Base-by-base conservation (phyloP, 192 early-diverging fungal species). In the Umbelopsis sp. region DNA sequence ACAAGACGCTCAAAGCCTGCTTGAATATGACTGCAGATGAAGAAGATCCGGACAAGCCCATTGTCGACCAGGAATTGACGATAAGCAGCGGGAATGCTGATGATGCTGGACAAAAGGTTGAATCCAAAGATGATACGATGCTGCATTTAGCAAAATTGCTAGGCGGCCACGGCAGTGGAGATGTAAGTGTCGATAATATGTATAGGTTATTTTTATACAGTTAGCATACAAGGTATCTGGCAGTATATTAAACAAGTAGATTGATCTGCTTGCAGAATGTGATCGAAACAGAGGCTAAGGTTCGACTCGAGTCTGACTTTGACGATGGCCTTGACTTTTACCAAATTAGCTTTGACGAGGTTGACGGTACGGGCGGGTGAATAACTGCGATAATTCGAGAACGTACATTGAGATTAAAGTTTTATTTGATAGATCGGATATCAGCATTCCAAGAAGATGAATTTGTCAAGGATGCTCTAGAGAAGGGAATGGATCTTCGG, bases 401-500 rank as follows among this genome's bases (percentile, higher is more conserved):
- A 54, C 45, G 44, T 16, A 11, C 45, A 49, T 38, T 29, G 69
- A n/a, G n/a, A 20, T 36, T 45, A 31, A 38, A 16, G 24, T 59
- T 69, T 32, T 50, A 6, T 43, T 31, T 65, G 4, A 2, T 50
- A 85, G 89, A 92, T 65, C 78, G 85, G 20, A 90, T 93, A 32
- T 81, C 87, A 41, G 90, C 91, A 52, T 91, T 94, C 59, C 85
- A 94, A 65, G 92, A 94, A 78, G 95, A 98, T 75, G 89, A 89
- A 53, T 84, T 95, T 38, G 93, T 98, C 43, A 87, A 84, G 45
- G 85, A 94, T 43, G 91, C 92, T 4, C 81, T 98, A 47, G 85
- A 87, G 71, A 90, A 91, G 79, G 94, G 93, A 34, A 86, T 95
- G 71, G 94, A 97, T 79, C 84, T 99, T 54, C 88, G 93, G 20